A percentile compares a stretch with the other conserved stretches of the same genome.
phyloP scores from a whole-genome alignment of 2,329 filamentous ascomycete species.

The Elsinoe ampelina region DNA sequence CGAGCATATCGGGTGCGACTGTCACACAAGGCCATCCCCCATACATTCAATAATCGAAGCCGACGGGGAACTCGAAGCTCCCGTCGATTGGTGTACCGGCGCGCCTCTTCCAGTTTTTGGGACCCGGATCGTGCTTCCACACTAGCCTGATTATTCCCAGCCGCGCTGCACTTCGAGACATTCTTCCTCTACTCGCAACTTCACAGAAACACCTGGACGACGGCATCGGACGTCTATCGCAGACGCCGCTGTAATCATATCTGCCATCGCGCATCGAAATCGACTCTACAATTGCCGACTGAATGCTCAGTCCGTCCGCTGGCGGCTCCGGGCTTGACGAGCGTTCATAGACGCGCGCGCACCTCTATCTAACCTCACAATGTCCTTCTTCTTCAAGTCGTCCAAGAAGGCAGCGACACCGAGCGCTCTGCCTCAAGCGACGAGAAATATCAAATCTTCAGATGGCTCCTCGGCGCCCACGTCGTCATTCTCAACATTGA shows the following conservation, averaged over 20 bases:
- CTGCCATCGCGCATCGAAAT: neutral
- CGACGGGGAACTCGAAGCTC: constrained; percentile 10
- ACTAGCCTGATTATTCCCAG: constrained; percentile 12
- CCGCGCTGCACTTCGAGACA: constrained; percentile 3
- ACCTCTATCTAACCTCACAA: constrained; percentile 19
- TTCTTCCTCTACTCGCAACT: constrained; percentile 2
- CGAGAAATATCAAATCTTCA: constrained; percentile 48
- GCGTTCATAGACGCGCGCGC: constrained; percentile 13
- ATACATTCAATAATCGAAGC: neutral
- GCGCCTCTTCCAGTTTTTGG: constrained; percentile 5
- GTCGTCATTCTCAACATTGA: constrained; percentile 37
- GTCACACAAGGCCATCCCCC: neutral
- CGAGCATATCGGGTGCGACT: neutral
- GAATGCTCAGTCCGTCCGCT: constrained; percentile 9
- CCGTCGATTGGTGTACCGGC: constrained; percentile 1
- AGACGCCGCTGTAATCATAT: neutral
- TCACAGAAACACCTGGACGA: neutral
- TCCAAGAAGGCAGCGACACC: constrained; percentile 28
- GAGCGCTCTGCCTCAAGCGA: constrained; percentile 43
- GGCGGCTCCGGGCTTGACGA: constrained; percentile 9
- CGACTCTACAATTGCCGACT: neutral
- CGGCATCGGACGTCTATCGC: neutral
- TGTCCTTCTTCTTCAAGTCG: constrained; percentile 48
- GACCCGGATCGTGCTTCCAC: constrained; percentile 9
- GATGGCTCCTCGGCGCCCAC: constrained; percentile 34